phyloP scores from a whole-genome alignment of 345 rosid genomes.

The Eucalyptus rudis region DNA sequence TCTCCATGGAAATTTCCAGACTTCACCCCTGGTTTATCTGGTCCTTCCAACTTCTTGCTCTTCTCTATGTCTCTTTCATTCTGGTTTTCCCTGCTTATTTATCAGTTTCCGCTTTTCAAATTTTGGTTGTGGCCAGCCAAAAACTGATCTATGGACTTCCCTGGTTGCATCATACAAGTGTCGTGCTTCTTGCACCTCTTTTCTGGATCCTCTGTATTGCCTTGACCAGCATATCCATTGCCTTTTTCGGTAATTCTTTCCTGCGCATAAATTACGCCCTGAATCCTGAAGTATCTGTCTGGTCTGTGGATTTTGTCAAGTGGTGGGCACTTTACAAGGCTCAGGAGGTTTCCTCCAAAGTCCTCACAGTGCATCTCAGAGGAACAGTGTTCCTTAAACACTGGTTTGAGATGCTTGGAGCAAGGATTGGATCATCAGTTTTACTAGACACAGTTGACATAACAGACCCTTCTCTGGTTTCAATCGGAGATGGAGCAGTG shows the following conservation, averaged over 20 bases:
- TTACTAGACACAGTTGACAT: slow-evolving; percentile 46
- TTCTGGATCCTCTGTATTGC: slow-evolving; percentile 55
- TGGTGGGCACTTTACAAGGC: slow-evolving; percentile 74
- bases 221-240: slow-evolving; percentile 20
- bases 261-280: slow-evolving; percentile 40
- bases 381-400: slow-evolving; percentile 52
- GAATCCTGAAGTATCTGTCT: slow-evolving; percentile 32
- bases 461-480: slow-evolving; percentile 53
- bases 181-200: slow-evolving; percentile 39
- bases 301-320: slow-evolving; percentile 46
- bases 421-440: slow-evolving; percentile 47
- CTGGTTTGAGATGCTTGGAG: slow-evolving; percentile 63
- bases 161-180: slow-evolving; percentile 6
- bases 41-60: slow-evolving; percentile 36
- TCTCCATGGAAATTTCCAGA: slow-evolving; percentile 16
- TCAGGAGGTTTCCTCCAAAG: slow-evolving; percentile 43
- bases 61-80: slow-evolving; percentile 20
- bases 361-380: slow-evolving; percentile 47
- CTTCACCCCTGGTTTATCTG: slow-evolving; percentile 17
- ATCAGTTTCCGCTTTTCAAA: slow-evolving; percentile 29
- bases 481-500: slow-evolving; percentile 49
- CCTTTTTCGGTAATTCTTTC: slow-evolving; percentile 46
- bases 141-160: not conserved
- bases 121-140: slow-evolving; percentile 5
- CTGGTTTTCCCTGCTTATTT: slow-evolving; percentile 41